A percentile compares a stretch with the other conserved stretches of the same genome.
These are phyloP conservation scores for Cantharellus cinnabarinus DNA, from an alignment of 768 basidiomycete species.

Conservation along the genomic window DNA sequence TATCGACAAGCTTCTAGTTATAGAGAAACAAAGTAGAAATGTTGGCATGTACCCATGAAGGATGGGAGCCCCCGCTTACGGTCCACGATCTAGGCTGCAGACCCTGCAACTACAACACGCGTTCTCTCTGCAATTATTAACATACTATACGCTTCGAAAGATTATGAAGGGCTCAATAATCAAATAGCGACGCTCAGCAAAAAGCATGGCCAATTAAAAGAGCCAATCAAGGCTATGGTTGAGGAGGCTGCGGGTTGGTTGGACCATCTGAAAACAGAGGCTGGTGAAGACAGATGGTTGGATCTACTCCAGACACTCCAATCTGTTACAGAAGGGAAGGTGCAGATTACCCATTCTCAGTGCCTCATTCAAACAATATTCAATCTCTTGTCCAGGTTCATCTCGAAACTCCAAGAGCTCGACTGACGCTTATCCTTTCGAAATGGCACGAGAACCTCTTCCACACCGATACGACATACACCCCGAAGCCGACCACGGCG, in stretches of 20 bases:
- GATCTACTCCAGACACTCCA: conserved; percentile 78
- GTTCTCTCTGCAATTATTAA: conserved; percentile 56
- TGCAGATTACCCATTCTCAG: conserved; percentile 16
- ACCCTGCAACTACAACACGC: conserved; percentile 76
- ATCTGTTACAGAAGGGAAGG: conserved; percentile 92
- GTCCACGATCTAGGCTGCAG: conserved; percentile 46
- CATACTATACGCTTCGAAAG: conserved; percentile 48
- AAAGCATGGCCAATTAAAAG: conserved; percentile 94
- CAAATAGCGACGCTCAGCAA: conserved; percentile 57
- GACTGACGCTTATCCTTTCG: conserved; percentile 75
- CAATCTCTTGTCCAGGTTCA: conserved; percentile 45
- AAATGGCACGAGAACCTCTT: conserved; percentile 64
- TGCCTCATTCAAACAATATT: not conserved
- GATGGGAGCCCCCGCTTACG: not conserved
- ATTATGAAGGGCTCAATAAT: conserved; percentile 51
- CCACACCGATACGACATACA: conserved; percentile 23
- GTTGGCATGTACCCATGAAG: conserved; percentile 22
- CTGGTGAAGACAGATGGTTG: conserved; percentile 60
- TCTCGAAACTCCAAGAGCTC: conserved; percentile 87
- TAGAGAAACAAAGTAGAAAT: conserved; percentile 96
- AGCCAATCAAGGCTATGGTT: conserved; percentile 75
- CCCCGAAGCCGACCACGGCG: conserved; percentile 12
- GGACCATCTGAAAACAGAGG: conserved; percentile 44
- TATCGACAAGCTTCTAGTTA: conserved; percentile 65
- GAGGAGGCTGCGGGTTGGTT: conserved; percentile 72